Conservation (phyloP, 192 early-diverging fungal species). For the Coemansia sp. region DNA sequence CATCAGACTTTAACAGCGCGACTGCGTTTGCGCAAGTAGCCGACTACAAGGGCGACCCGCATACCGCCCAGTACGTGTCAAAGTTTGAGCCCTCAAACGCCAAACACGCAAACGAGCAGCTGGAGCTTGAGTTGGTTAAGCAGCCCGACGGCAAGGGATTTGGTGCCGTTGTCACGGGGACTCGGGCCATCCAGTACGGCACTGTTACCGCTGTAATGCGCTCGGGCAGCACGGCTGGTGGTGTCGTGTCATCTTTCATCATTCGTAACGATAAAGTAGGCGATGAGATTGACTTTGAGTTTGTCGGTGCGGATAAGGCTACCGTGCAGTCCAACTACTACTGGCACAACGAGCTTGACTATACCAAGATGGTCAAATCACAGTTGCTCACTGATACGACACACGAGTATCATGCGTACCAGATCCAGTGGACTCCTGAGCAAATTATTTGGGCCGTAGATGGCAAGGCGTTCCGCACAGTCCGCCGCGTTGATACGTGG, state of each 20-base stretch:
- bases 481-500: slow-evolving; percentile 55
- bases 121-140: slow-evolving; percentile 50
- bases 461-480: slow-evolving; percentile 50
- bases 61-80: slow-evolving; percentile 47
- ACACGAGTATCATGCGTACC: slow-evolving; percentile 54
- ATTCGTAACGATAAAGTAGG: slow-evolving; percentile 56
- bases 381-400: slow-evolving; percentile 41
- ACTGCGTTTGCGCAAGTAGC: slow-evolving; percentile 32
- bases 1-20: slow-evolving; percentile 21
- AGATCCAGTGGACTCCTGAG: slow-evolving; percentile 62
- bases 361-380: slow-evolving; percentile 55
- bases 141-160: slow-evolving; percentile 52
- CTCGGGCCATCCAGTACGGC: slow-evolving; percentile 63
- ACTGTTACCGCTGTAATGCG: slow-evolving; percentile 57
- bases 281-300: slow-evolving; percentile 71
- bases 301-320: slow-evolving; percentile 55
- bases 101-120: slow-evolving; percentile 39
- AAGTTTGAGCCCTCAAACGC: slow-evolving; percentile 59
- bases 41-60: slow-evolving; percentile 59
- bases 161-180: slow-evolving; percentile 59
- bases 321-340: slow-evolving; percentile 67
- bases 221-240: slow-evolving; percentile 52
- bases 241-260: slow-evolving; percentile 64
- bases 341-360: slow-evolving; percentile 58
- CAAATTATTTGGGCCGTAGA: slow-evolving; percentile 57